Evolutionary conservation across 2,329 filamentous ascomycete genomes (phyloP).

Genomic region (Apiospora aurea): DNA sequence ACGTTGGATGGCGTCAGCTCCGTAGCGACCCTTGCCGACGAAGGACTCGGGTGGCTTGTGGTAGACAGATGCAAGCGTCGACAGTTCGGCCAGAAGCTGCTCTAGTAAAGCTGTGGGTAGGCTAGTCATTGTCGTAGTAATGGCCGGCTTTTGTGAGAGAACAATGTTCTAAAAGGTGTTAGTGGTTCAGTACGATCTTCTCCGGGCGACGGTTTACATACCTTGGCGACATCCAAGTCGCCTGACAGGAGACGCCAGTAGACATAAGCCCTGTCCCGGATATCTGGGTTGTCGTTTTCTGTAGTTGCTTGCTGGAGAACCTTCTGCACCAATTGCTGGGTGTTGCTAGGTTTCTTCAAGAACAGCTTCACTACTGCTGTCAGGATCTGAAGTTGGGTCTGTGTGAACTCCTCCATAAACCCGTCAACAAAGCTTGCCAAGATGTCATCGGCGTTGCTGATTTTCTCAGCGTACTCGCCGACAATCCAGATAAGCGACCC

Average conservation of each 20-base stretch:
- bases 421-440: constrained; percentile 88
- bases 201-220: constrained; percentile 43
- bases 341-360: constrained; percentile 93
- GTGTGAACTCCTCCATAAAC: constrained; percentile 96
- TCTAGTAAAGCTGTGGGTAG: constrained; percentile 85
- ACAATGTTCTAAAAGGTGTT: constrained; percentile 73
- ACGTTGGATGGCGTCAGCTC: constrained; percentile 91
- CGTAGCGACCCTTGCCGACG: constrained; percentile 91
- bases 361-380: constrained; percentile 98
- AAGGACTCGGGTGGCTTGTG: constrained; percentile 99
- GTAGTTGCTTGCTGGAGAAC: constrained; percentile 91
- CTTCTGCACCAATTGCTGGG: constrained; percentile 90
- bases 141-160: constrained; percentile 91
- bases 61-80: constrained; percentile 95
- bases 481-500: constrained; percentile 98
- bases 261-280: constrained; percentile 94
- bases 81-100: constrained; percentile 88
- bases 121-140: constrained; percentile 91
- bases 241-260: constrained; percentile 97
- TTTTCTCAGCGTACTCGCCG: constrained; percentile 98
- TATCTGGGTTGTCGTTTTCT: constrained; percentile 97
- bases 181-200: constrained; percentile 18
- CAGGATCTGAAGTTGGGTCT: constrained; percentile 98
- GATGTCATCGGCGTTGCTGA: constrained; percentile 97
- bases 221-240: constrained; percentile 89